Base-by-base conservation (phyloP, 2,329 filamentous ascomycete species). In the Aureobasidium sp. region DNA sequence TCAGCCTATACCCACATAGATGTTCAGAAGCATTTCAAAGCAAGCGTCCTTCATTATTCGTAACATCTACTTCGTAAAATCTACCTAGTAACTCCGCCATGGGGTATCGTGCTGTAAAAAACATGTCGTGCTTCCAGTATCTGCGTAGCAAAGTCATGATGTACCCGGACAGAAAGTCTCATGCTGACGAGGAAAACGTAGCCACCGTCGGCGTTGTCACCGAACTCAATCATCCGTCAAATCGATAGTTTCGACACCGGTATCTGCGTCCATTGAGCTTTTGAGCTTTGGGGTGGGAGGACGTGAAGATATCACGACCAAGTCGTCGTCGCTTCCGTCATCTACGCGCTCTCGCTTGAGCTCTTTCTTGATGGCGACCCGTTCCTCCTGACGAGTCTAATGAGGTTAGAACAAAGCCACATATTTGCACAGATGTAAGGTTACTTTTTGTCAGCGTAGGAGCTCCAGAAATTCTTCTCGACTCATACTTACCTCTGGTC, bases 401-500 rank as follows among this genome's bases (percentile, higher is more conserved):
- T 8, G 3, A 1, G 35, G 29, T 25, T 4, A 47, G 32, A 39
- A 22, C 14, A 5, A 21, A n/a, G 1, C 6, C 25, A 7, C 6
- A 6, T 24, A 14, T 17, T 2, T 4, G 7, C 8, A 6, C 4
- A n/a, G 16, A 8, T 12, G 6, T n/a, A 7, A 8, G 14, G 11
- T 4, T 40, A 53, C 54, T 40, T 53, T 35, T 16, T 47, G 41
- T 29, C 25, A 25, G 10, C 49, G 49, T 8, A 53, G 60, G 19
- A 60, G 37, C 32, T 61, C 58, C 1, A 40, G 45, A 6, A 58
- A 22, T 22, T 63, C 59, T 1, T 56, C 58, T 5, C 17, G 14
- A 22, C 4, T 56, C 3, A 60, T 51, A 7, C 21, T 47, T 22
- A 39, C 47, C 17, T 35, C 11, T 16, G 58, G 57, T 8, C 59